These are phyloP conservation scores for Coemansia sp. DNA, from an alignment of 192 early-diverging fungal species.

Conservation along the genomic window DNA sequence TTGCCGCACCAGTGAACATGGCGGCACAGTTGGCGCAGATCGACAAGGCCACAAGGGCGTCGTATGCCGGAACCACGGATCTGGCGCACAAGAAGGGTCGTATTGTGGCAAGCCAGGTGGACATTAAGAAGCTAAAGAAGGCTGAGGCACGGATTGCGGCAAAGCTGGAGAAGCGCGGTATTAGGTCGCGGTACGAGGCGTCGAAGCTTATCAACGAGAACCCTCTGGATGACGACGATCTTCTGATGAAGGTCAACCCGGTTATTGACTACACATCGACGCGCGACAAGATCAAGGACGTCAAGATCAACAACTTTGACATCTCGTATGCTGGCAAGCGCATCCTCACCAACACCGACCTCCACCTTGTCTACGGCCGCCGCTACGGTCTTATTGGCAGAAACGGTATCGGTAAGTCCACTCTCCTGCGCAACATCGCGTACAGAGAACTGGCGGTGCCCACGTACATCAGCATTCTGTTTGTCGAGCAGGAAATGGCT, in stretches of 20 bases:
- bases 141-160: constrained; percentile 89
- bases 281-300: constrained; percentile 86
- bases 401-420: constrained; percentile 88
- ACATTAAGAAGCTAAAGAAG: constrained; percentile 80
- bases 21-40: constrained; percentile 71
- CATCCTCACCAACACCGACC: constrained; percentile 83
- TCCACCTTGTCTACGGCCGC: constrained; percentile 83
- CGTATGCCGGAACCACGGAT: constrained; percentile 56
- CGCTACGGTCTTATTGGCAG: constrained; percentile 95
- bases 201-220: constrained; percentile 68
- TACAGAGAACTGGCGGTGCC: constrained; percentile 86
- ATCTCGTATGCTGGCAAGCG: constrained; percentile 91
- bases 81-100: constrained; percentile 68
- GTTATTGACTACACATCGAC: constrained; percentile 79
- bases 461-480: constrained; percentile 87
- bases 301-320: constrained; percentile 96
- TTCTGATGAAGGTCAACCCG: constrained; percentile 86
- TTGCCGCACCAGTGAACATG: constrained; percentile 62
- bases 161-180: constrained; percentile 83
- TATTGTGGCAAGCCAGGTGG: constrained; percentile 69
- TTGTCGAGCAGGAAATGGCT: constrained; percentile 98
- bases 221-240: constrained; percentile 64
- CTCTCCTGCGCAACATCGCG: constrained; percentile 73
- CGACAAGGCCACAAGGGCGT: constrained; percentile 58
- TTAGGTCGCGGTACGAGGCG: constrained; percentile 70